phyloP scores from a whole-genome alignment of 2,329 filamentous ascomycete species.

The Diplodia sapinea region DNA sequence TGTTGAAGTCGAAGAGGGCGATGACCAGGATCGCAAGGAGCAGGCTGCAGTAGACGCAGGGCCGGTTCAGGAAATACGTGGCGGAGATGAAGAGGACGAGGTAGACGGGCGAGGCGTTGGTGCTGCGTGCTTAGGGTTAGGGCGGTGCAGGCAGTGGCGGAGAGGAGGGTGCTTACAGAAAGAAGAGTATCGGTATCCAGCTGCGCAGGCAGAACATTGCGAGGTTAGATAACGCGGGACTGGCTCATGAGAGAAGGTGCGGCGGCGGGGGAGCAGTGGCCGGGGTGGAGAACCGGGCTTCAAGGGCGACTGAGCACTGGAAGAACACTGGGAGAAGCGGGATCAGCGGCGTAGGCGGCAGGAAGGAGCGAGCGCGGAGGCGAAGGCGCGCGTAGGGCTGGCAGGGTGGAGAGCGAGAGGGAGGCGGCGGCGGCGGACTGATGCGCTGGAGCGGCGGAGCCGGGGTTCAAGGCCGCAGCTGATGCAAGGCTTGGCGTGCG shows the following conservation, averaged over 20 bases:
- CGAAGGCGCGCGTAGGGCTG: constrained; percentile 7
- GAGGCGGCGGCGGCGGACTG: constrained; percentile 8
- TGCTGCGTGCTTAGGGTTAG: constrained; percentile 44
- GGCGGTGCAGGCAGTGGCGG: background rate
- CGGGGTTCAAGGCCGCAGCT: constrained; percentile 15
- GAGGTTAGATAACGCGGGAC: constrained; percentile 26
- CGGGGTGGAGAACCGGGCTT: background rate
- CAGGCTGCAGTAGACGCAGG: constrained; percentile 97
- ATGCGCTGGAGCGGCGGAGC: constrained; percentile 25
- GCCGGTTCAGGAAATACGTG: constrained; percentile 94
- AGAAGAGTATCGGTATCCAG: constrained; percentile 58
- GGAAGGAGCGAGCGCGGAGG: constrained; percentile 1
- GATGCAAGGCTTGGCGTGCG: constrained; percentile 25
- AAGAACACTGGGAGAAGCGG: background rate
- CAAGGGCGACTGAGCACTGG: background rate
- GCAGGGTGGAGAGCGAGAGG: constrained; percentile 6
- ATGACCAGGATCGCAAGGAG: constrained; percentile 94
- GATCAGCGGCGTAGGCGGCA: background rate
- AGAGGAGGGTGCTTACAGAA: constrained; percentile 53
- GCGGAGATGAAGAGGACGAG: constrained; percentile 70
- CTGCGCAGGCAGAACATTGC: constrained; percentile 71
- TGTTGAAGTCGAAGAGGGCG: constrained; percentile 91
- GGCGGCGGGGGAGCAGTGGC: background rate
- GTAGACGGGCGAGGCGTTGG: constrained; percentile 57
- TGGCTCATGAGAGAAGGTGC: constrained; percentile 9